Evolutionary conservation across 2,329 filamentous ascomycete genomes (phyloP), one percentile per base, ranked within the genome.

Genomic region (Venturiaceae sp.): DNA sequence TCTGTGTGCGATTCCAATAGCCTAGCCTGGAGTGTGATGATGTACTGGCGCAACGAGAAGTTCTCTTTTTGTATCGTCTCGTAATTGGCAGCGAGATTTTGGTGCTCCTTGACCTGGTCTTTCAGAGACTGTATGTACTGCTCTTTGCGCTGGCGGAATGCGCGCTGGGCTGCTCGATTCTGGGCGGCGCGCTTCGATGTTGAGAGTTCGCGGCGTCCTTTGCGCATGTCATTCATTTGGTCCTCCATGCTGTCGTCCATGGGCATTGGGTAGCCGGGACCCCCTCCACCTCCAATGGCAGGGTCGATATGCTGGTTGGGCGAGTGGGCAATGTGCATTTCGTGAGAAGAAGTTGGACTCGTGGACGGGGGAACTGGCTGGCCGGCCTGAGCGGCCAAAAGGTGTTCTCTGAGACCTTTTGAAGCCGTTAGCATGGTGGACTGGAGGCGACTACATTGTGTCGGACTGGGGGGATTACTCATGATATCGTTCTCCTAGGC

Each of bases 121-220:
- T 99, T 94, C 6, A 99, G 82, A 71, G 95, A 95, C 77, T 95
- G 95, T 72, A 99, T 99, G 72, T 99, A 96, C 50, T 90, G 89
- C 74, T 99, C 94, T 71, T 99, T 99, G 62, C 94, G 88, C 75
- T 97, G 92, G 44, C 94, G 89, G 75, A 99, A 99, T 44, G 94
- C 94, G 71, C 94, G 85, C 92, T 99, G 64, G 57, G 94, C 94
- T 66, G 92, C 94, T 70, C 94, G 82, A 69, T 99, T 99, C 71
- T 99, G 94, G 9, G 94, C 94, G 30, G 94, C 94, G 64, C 94
- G 87, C 77, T 97, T 99, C 37, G 91, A 96, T 47, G 92, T 94
- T 28, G 92, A 96, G 61, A 99, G 77, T 74, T 96, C 92, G 57
- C 94, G 83, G 74, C 96, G 95, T 13, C 86, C 86, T 74, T 94